phyloP scores from a whole-genome alignment of 306 rosid species.

The Vicia faba region DNA sequence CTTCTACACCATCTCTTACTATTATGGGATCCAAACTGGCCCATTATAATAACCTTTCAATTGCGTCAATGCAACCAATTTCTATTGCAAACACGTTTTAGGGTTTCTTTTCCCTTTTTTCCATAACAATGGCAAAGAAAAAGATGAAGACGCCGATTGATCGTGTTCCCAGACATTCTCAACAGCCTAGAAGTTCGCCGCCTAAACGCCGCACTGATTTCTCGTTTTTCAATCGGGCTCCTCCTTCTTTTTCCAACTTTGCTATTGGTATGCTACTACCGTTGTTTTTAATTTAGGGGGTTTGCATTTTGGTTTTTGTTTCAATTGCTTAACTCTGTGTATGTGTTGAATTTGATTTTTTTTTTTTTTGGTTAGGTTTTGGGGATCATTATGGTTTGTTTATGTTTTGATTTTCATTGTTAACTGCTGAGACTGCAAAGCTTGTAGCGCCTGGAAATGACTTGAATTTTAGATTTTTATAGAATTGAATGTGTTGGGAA shows the following conservation, averaged over 20 bases:
- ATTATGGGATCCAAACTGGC: neutral
- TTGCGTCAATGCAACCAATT: constrained; percentile 33
- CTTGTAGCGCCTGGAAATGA: too few species aligned
- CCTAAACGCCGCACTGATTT: constrained; percentile 65
- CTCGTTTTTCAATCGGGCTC: constrained; percentile 34
- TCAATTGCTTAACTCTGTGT: neutral
- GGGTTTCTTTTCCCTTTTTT: constrained; percentile 26
- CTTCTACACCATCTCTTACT: neutral
- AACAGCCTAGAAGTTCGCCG: constrained; percentile 68
- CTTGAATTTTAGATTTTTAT: constrained; percentile 27
- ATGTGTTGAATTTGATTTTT: constrained; percentile 7
- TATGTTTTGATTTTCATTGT: too few species aligned
- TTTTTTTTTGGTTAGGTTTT: constrained; percentile 15
- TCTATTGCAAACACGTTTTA: constrained; percentile 31
- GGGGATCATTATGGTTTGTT: neutral
- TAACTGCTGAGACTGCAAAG: too few species aligned
- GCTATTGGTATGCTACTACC: constrained; percentile 19
- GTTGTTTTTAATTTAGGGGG: constrained; percentile 1
- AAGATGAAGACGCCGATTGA: constrained; percentile 26
- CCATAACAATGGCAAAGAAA: constrained; percentile 56
- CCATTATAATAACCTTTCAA: constrained; percentile 9
- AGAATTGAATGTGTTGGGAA: neutral
- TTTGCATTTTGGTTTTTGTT: constrained; percentile 15
- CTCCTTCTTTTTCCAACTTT: constrained; percentile 37
- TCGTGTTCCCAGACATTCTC: constrained; percentile 51